phyloP scores from a whole-genome alignment of 768 basidiomycete species.

The Tricholoma sp. region DNA sequence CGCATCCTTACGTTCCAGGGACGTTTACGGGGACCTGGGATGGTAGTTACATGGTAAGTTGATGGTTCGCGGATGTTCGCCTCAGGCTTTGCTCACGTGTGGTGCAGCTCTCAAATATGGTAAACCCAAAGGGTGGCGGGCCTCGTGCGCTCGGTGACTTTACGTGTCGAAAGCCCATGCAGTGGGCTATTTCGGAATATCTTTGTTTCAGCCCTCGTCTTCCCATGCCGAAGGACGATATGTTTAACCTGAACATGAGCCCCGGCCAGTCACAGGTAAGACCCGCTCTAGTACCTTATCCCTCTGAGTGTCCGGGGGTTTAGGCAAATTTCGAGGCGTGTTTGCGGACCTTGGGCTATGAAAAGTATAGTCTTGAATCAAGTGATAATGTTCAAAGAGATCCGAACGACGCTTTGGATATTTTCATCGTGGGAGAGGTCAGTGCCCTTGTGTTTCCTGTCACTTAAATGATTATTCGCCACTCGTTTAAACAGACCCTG shows the following conservation, averaged over 20 bases:
- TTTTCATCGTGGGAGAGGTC: conserved; percentile 39
- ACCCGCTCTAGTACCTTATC: not conserved
- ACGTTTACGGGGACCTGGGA: conserved; percentile 55
- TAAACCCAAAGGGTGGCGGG: conserved; percentile 7
- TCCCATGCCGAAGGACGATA: conserved; percentile 23
- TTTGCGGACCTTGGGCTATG: conserved; percentile 21
- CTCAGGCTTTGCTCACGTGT: conserved; percentile 1
- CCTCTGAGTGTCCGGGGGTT: not conserved
- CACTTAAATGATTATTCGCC: not conserved
- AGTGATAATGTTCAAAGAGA: conserved; percentile 5
- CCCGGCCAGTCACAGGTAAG: conserved; percentile 5
- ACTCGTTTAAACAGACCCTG: conserved; percentile 37
- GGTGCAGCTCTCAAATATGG: conserved; percentile 8
- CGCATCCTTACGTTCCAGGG: conserved; percentile 35
- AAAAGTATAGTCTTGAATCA: conserved; percentile 14
- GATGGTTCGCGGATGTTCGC: not conserved
- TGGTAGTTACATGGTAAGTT: conserved; percentile 51
- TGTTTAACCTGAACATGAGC: not conserved
- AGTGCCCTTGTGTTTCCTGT: conserved; percentile 9
- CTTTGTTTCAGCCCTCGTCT: conserved; percentile 35
- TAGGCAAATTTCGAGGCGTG: conserved; percentile 12
- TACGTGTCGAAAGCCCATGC: conserved; percentile 42
- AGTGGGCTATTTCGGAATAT: conserved; percentile 43
- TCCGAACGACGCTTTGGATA: conserved; percentile 22
- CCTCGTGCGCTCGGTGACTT: conserved; percentile 22